Percentiles rank a stretch among this genome's conserved stretches.
phyloP scores from a whole-genome alignment of 257 asterid species.

The Solanum chmielewskii region DNA sequence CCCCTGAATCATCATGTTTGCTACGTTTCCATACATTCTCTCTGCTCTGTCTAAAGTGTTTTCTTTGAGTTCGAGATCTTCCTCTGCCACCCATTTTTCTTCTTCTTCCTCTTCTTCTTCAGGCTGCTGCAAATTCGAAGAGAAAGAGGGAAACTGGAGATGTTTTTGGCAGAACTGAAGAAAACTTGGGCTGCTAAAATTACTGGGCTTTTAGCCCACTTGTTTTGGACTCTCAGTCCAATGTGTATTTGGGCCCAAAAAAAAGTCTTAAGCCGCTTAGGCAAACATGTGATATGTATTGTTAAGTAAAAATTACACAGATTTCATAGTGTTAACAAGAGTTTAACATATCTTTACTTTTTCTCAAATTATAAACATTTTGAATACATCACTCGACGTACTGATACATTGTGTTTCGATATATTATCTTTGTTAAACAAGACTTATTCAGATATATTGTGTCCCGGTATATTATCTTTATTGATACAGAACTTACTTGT shows the following conservation, averaged over 20 bases:
- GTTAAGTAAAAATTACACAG: too few species aligned
- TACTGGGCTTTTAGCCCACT: background rate
- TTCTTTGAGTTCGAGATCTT: constrained; percentile 69
- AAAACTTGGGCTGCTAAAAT: background rate
- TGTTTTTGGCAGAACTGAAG: background rate
- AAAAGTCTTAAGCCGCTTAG: too few species aligned
- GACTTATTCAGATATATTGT: too few species aligned
- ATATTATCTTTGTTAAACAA: too few species aligned
- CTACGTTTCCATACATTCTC: constrained; percentile 66
- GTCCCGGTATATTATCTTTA: too few species aligned
- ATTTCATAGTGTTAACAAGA: too few species aligned
- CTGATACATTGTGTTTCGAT: too few species aligned
- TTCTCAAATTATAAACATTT: too few species aligned
- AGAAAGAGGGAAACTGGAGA: background rate
- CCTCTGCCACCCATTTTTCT: constrained; percentile 54
- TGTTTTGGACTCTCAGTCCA: background rate
- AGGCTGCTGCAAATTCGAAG: constrained; percentile 1
- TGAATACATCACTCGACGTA: too few species aligned
- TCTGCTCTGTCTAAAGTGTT: constrained; percentile 56
- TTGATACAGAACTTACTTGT: too few species aligned
- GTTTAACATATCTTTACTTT: too few species aligned
- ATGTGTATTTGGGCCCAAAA: background rate
- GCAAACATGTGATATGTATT: too few species aligned
- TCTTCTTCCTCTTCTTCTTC: background rate
- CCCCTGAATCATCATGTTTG: constrained; percentile 16